Evolutionary conservation across 192 early-diverging fungal species (phyloP), one percentile per base, ranked within the genome.

Genomic region (Coemansia sp.): DNA sequence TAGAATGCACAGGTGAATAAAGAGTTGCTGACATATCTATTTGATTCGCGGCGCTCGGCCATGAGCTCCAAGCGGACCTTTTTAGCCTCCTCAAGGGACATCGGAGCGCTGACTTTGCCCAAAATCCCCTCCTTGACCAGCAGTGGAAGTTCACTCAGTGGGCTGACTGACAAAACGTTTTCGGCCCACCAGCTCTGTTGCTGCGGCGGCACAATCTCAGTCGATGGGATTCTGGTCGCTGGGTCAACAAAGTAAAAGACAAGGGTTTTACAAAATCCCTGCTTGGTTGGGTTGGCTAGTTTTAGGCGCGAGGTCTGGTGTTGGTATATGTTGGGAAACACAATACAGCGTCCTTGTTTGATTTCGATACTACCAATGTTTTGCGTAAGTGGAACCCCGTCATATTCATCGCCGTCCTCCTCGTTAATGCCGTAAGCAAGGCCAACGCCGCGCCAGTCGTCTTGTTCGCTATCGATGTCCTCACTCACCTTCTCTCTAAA

Each of bases 401-500:
- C 20, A 65, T 83, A 52, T 8, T 38, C 24, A n/a, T 49, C 75
- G 15, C 1, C 61, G 57, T 40, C 44, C 0, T 60, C 53, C 15
- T 50, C 18, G 20, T 34, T 61, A 5, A 66, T 55, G 22, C 66
- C 65, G 24, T 50, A 63, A 39, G 71, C 82, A 9, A 66, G 60
- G 16, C 46, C 9, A 12, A 83, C 70, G 3, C 33, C 43, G 2
- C 18, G 44, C 52, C 36, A 27, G 20, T 64, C 55, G 15, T 38
- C 33, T 46, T 5, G 3, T 4, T 62, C 65, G 15, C 61, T 24
- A 29, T 49, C 31, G 20, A 38, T 36, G 1, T 31, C 16, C 22
- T 43, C 46, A 16, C 13, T 74, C 64, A 44, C 55, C 15, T 31
- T 9, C 53, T 47, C 76, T 18, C 88, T 87, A 73, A 94, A 94